phyloP scores from a whole-genome alignment of 805 yeast genomes.

The Spathaspora gorwiae region DNA sequence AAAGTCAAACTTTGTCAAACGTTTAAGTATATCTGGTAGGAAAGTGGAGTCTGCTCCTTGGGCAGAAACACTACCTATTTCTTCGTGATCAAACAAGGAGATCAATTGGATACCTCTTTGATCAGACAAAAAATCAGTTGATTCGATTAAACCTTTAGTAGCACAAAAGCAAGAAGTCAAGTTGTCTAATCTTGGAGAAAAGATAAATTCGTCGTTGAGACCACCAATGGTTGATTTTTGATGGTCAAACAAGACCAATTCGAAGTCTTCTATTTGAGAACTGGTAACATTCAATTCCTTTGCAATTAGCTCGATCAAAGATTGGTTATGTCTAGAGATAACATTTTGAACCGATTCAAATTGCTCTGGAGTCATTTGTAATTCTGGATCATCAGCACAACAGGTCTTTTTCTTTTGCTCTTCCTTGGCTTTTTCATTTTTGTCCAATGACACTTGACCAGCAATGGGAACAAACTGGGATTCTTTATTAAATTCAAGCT shows the following conservation, averaged over 20 bases:
- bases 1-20: constrained; percentile 46
- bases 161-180: constrained; percentile 85
- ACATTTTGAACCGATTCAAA: constrained; percentile 63
- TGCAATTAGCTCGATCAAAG: constrained; percentile 66
- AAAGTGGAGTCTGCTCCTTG: constrained; percentile 97
- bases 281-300: constrained; percentile 49
- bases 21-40: constrained; percentile 68
- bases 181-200: constrained; percentile 88
- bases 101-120: constrained; percentile 65
- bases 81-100: constrained; percentile 93
- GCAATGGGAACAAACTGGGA: constrained; percentile 82
- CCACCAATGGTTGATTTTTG: constrained; percentile 86
- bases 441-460: constrained; percentile 43
- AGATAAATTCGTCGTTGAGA: constrained; percentile 81
- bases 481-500: constrained; percentile 87
- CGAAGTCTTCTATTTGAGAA: constrained; percentile 82
- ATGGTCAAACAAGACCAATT: constrained; percentile 77
- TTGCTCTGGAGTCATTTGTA: constrained; percentile 44
- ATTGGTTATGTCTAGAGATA: constrained; percentile 70
- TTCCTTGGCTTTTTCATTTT: constrained; percentile 12
- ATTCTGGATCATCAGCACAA: constrained; percentile 52
- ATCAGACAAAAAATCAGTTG: constrained; percentile 39
- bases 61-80: constrained; percentile 87
- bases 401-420: constrained; percentile 13
- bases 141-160: constrained; percentile 59